Evolutionary conservation across 148 eudicot species (phyloP), one percentile per base, ranked within the genome.

Genomic region (Cornus kousa): DNA sequence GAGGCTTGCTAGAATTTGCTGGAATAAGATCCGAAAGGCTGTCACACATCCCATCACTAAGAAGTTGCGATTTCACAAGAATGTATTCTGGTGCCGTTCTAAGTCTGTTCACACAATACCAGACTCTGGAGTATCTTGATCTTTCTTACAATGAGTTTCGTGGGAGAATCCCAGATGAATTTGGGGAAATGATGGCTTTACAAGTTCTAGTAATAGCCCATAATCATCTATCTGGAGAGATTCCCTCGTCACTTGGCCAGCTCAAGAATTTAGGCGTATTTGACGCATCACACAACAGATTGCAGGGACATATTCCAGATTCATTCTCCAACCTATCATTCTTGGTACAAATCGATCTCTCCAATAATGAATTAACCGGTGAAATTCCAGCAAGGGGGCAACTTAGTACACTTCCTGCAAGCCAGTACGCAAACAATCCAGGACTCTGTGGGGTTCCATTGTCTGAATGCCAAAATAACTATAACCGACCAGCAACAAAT

Each of bases 381-480:
- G 85, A 86, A 66, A 95, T 95, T 70, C 98, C 98, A 0, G 73
- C 88, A 17, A 90, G 93, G 79, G 98, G 98, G 11, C 98, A 95
- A 75, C 89, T 95, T 35, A 95, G 98, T 67, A 95, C 98, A 20
- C 91, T 95, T 62, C 98, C 98, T 0, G 98, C 97, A 5, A 93
- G 82, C 68, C 98, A 95, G 65, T 95, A 88, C 68, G 98, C 89
- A 14, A 88, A 95, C 59, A 95, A 95, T 73, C 94, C 97, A 0
- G 98, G 98, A 4, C 84, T 95, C 11, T 95, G 98, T 77, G 98
- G 98, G 8, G 97, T 95, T 31, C 98, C 98, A 3, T 83, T 95
- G 86, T 82, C 90, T 2, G 91, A 89, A 71, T 95, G 99, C 83
- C 75, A 73, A 78, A 79, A 65, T 13, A 78, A 68, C 67, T 81